A percentile compares a stretch with the other conserved stretches of the same genome.
These are phyloP conservation scores for Boletellus sp. DNA, from an alignment of 768 basidiomycete genomes.

Conservation along the genomic window DNA sequence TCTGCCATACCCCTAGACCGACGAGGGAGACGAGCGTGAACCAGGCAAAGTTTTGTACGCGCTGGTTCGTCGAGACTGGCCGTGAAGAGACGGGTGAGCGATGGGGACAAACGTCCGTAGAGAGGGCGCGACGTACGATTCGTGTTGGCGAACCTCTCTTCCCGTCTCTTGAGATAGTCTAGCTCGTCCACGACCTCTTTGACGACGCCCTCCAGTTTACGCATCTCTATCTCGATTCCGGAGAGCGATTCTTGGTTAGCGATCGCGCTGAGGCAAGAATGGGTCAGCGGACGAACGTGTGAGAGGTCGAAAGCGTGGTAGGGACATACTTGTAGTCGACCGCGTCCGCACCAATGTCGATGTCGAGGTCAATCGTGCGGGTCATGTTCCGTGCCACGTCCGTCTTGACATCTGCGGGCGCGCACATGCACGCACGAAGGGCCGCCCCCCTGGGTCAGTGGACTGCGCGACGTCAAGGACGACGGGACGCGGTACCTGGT, in stretches of 20 bases:
- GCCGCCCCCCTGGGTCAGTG: too few species aligned
- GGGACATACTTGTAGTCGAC: slow-evolving; percentile 94
- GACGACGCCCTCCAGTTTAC: slow-evolving; percentile 91
- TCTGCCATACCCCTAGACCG: slow-evolving; percentile 88
- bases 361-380: slow-evolving; percentile 85
- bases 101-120: not conserved
- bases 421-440: too few species aligned
- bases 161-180: slow-evolving; percentile 85
- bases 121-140: slow-evolving; percentile 63
- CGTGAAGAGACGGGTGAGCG: not conserved
- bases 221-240: slow-evolving; percentile 96
- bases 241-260: slow-evolving; percentile 97
- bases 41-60: slow-evolving; percentile 92
- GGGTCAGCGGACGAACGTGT: not conserved
- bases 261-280: slow-evolving; percentile 70
- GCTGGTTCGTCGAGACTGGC: slow-evolving; percentile 83
- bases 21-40: slow-evolving; percentile 79
- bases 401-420: slow-evolving; percentile 39
- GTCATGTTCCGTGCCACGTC: slow-evolving; percentile 48
- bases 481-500: slow-evolving; percentile 41
- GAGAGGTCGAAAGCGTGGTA: not conserved
- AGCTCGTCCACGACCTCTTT: slow-evolving; percentile 95
- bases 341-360: slow-evolving; percentile 97
- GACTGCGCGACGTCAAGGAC: not conserved
- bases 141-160: slow-evolving; percentile 82